phyloP scores from a whole-genome alignment of 352 stramenopile species.

The Pythium vanterpoolii region DNA sequence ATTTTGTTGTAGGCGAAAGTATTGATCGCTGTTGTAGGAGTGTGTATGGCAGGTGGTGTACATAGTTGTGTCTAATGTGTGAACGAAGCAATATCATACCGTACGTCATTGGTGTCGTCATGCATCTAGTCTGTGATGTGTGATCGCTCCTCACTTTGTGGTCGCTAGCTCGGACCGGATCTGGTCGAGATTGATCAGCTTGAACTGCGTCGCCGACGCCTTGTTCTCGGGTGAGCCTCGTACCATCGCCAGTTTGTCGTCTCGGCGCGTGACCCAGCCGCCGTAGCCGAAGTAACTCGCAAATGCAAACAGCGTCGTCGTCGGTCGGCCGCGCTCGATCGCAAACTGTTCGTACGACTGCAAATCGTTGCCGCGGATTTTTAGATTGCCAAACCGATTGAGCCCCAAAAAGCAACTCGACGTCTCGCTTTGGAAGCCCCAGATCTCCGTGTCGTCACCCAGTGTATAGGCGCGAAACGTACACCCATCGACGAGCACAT shows the following conservation, averaged over 20 bases:
- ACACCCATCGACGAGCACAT: constrained; percentile 57
- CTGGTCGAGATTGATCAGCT: constrained; percentile 55
- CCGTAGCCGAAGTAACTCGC: constrained; percentile 73
- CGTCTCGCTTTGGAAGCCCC: constrained; percentile 74
- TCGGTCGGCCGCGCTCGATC: constrained; percentile 40
- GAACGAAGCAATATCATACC: too few relatives aligned
- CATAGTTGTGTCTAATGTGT: too few relatives aligned
- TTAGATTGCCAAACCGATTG: constrained; percentile 66
- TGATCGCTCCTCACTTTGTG: constrained; percentile 11
- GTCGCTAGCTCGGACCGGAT: constrained; percentile 14
- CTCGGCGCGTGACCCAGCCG: constrained; percentile 45
- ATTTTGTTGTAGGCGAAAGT: constrained; percentile 4
- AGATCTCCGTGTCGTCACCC: constrained; percentile 72
- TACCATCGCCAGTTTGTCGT: constrained; percentile 45
- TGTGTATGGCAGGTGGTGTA: too few relatives aligned
- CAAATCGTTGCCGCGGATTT: constrained; percentile 53
- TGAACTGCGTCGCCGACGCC: constrained; percentile 44
- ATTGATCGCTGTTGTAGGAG: background rate
- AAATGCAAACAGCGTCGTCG: constrained; percentile 57
- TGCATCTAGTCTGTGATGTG: too few relatives aligned
- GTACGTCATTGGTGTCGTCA: too few relatives aligned
- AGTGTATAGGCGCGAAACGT: constrained; percentile 73
- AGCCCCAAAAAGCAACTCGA: constrained; percentile 66
- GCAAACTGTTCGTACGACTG: constrained; percentile 80
- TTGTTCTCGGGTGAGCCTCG: constrained; percentile 70